Evolutionary conservation across 805 yeast genomes (phyloP).

Genomic region (Yarrowia yakushimensis): DNA sequence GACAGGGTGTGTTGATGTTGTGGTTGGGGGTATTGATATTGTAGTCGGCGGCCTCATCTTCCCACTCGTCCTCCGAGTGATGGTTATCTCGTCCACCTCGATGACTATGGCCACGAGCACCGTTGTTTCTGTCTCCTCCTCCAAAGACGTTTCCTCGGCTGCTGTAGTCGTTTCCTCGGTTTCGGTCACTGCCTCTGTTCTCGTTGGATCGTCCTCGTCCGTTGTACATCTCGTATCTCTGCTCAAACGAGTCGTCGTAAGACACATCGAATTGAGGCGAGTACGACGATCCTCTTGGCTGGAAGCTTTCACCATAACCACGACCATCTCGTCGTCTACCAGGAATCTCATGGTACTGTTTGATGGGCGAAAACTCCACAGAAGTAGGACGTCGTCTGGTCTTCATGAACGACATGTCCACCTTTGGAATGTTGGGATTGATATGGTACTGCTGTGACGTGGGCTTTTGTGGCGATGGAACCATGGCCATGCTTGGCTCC

Average conservation of each 20-base stretch:
- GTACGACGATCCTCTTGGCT: background rate
- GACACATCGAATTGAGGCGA: background rate
- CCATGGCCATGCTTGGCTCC: constrained; percentile 5
- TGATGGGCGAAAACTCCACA: constrained; percentile 17
- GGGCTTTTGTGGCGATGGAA: constrained; percentile 14
- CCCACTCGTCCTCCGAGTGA: constrained; percentile 5
- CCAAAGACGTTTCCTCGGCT: background rate
- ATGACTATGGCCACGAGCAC: background rate
- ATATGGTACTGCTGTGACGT: background rate
- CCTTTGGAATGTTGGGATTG: constrained; percentile 12
- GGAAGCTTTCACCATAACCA: background rate
- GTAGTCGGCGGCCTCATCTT: background rate
- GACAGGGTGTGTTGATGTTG: background rate
- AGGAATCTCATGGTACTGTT: constrained; percentile 14
- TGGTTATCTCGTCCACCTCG: background rate
- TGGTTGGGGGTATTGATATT: background rate
- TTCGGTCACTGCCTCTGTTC: background rate
- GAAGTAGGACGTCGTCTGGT: background rate
- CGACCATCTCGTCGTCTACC: background rate
- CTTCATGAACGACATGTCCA: constrained; percentile 12
- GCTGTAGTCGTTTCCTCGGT: background rate
- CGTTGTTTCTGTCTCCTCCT: background rate
- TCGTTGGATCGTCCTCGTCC: background rate
- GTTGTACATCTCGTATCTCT: background rate
- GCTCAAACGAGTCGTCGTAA: background rate